Base-by-base conservation (phyloP, 1,139 yeast species). In the Taphrina flavorubra region DNA sequence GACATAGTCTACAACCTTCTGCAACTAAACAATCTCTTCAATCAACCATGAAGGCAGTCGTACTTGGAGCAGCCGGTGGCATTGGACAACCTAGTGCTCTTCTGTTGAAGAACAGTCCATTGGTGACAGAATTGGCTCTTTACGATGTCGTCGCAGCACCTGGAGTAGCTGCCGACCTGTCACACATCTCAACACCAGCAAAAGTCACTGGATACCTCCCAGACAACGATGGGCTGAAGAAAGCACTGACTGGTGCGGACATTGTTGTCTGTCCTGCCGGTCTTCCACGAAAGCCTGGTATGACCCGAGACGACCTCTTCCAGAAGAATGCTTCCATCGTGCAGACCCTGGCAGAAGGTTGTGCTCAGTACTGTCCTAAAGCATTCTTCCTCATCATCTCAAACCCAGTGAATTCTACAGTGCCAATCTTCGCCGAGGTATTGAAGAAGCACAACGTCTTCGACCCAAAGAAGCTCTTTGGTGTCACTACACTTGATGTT, bases 341-440 rank as follows among this genome's bases (percentile, higher is more conserved):
- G 74, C 88, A 94, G 79, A 96, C 89, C 78, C 85, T 94, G 79
- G 96, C 97, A 74, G 85, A 88, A 79, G 92, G 96, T 51, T 87
- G 89, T 75, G 97, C 97, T 74, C 90, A 88, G 76, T 81, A 84
- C 78, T 85, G 91, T 75, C 98, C 98, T 77, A 85, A 90, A 75
- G 98, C 98, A 56, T 87, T 92, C 73, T 84, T 92, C 70, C 86
- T 87, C 77, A 87, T 94, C 78, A 92, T 94, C 78, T 89, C 98
- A 73, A 94, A 94, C 87, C 98, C 98, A 55, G 98, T 94, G 79
- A 94, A 94, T 87, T 92, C 98, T 66, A 92, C 98, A 65, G 99
- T 94, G 58, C 98, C 99, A 78, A 92, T 94, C 81, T 97, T 92
- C 72, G 94, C 97, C 71, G 97, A 92, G 83, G 95, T 92, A 70